phyloP scores from a whole-genome alignment of 176 grass and related monocot species.

The Ensete ventricosum region DNA sequence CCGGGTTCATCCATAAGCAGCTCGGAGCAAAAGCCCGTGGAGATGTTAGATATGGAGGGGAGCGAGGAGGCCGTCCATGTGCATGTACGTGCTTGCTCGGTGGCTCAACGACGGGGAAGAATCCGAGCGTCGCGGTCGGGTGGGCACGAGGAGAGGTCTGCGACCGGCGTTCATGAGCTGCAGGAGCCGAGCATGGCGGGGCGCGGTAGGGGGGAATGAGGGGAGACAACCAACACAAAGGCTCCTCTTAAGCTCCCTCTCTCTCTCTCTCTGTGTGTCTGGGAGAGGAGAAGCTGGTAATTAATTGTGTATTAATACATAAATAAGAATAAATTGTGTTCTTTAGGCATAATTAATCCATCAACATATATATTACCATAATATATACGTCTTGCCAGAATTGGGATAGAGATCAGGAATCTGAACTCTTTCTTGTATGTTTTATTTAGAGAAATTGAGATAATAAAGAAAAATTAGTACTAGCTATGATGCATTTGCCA shows the following conservation, averaged over 20 bases:
- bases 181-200: not conserved
- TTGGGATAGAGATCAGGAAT: too few relatives aligned
- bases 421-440: too few relatives aligned
- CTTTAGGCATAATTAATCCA: too few relatives aligned
- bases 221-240: not conserved
- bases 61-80: not conserved
- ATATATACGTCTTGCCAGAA: too few relatives aligned
- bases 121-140: not conserved
- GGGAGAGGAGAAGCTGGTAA: too few relatives aligned
- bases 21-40: not conserved
- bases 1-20: constrained; percentile 17
- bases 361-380: too few relatives aligned
- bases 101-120: not conserved
- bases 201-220: not conserved
- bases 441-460: too few relatives aligned
- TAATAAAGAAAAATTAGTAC: too few relatives aligned
- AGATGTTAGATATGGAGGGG: not conserved
- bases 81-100: not conserved
- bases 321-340: too few relatives aligned
- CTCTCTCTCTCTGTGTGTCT: too few relatives aligned
- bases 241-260: not conserved
- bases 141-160: not conserved
- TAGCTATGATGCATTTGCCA: too few relatives aligned
- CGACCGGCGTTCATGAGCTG: not conserved
- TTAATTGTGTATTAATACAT: too few relatives aligned